phyloP scores from a whole-genome alignment of 225 moss, liverwort and hornwort species.

The Pseudoscleropodium purum region DNA sequence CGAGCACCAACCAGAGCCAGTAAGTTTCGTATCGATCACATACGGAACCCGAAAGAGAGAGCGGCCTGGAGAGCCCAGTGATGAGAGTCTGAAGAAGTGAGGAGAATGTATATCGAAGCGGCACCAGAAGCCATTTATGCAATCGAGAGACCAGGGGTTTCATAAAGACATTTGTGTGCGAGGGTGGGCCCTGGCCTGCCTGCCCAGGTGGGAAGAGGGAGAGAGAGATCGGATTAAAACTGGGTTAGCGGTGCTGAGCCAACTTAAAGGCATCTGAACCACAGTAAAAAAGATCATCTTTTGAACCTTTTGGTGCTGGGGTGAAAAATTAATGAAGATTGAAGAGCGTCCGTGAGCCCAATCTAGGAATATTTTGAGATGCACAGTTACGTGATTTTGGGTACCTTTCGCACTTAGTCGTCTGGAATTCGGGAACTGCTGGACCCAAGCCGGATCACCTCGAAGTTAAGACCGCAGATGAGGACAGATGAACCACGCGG shows the following conservation, averaged over 20 bases:
- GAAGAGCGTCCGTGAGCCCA: too few species aligned
- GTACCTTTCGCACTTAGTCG: not conserved
- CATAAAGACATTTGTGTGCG: slow-evolving; percentile 3
- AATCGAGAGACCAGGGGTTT: not conserved
- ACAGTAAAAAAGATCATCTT: not conserved
- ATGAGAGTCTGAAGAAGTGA: not conserved
- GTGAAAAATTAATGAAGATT: not conserved
- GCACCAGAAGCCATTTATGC: slow-evolving; percentile 12
- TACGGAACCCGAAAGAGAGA: not conserved
- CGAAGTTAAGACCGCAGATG: not conserved
- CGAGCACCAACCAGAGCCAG: not conserved
- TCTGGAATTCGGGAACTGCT: not conserved
- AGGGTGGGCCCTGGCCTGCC: slow-evolving; percentile 1
- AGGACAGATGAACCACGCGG: not conserved
- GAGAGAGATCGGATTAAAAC: not conserved
- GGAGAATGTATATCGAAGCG: not conserved
- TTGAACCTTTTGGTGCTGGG: not conserved
- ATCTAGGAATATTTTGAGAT: slow-evolving; percentile 14
- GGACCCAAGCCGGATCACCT: not conserved
- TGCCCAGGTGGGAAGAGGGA: not conserved
- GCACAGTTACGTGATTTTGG: slow-evolving; percentile 10
- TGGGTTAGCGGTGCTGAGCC: not conserved
- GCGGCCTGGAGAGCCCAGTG: not conserved
- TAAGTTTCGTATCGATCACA: not conserved
- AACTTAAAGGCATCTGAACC: not conserved